Evolutionary conservation across 208 protist genomes (phyloP), one percentile per base, ranked within the genome.

Genomic region (Angomonas ambiguus): DNA sequence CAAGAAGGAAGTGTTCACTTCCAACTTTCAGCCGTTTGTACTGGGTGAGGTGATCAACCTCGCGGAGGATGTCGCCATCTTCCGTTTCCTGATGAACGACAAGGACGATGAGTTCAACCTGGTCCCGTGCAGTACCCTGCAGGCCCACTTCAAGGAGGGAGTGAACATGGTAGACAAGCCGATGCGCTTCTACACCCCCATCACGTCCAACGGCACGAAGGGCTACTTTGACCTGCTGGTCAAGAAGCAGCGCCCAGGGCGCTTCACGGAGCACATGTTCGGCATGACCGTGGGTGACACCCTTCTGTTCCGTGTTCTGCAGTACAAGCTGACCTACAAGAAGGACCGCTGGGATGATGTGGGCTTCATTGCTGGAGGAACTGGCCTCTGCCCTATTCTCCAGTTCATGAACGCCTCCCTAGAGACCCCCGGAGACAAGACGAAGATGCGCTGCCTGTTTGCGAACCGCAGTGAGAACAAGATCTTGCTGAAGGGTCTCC

Each of bases 381-480:
- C 95, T 1, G 95, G 95, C 34, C 80, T 98, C 45, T 97, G 92
- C 65, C 93, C 95, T 1, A 87, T 97, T 65, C 74, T 96, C 33
- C 95, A 98, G 80, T 90, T 97, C 67, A 80, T 94, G 61, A 81
- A 87, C 51, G 88, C 83, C 67, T 87, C 89, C 32, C 74, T 95
- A 28, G 86, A 95, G 41, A 88, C 74, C 22, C 76, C 77, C 24
- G 74, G 85, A 13, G 92, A 97, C 79, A 86, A 67, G 33, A 97
- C 91, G 13, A 85, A 92, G 77, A 45, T 97, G 11, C 78, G 53
- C 32, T 67, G 97, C 33, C 65, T 98, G 1, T 98, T 93, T 65
- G 92, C 87, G 68, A 97, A 97, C 79, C 73, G 87, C 67, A 87
- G 88, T 3, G 92, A 96, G 77, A 83, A 95, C 51, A 93, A 97